phyloP scores from a whole-genome alignment of 73 alveolate species.

The Symbiodinium natans region DNA sequence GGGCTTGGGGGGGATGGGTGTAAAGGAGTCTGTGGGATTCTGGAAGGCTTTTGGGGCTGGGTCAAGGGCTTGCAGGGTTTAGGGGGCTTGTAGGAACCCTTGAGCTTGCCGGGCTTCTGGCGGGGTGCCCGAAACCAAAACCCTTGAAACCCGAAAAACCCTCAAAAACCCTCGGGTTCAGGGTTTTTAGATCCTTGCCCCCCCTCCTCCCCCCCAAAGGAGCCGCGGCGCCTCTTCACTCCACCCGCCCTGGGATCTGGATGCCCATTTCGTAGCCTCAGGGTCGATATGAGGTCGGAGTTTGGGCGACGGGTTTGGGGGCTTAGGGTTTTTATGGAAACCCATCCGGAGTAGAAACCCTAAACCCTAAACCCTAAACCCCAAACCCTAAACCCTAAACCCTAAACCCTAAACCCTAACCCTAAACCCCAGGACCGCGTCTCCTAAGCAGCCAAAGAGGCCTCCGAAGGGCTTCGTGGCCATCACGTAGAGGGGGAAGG shows the following conservation, averaged over 20 bases:
- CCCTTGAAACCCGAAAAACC: no score
- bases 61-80: neutral
- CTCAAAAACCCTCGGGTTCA: neutral
- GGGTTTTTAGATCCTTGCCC: no score
- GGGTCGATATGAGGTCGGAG: neutral
- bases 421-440: neutral
- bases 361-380: no score
- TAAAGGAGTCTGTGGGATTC: no score
- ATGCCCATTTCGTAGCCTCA: constrained; percentile 49
- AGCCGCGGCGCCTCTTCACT: constrained; percentile 17
- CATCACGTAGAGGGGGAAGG: constrained; percentile 74
- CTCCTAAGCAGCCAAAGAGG: neutral
- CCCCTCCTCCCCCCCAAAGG: no score
- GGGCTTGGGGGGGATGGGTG: neutral
- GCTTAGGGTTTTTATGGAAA: no score
- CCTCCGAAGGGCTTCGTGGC: constrained; percentile 63
- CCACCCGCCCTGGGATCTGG: constrained; percentile 66
- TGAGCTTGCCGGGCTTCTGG: no score
- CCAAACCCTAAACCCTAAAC: neutral
- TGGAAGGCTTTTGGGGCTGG: no score
- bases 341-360: no score
- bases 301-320: no score
- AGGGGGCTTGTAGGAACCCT: neutral
- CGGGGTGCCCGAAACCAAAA: no score
- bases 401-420: neutral